Conservation (phyloP, 441 rosid genomes). For the Gossypium aridum region DNA sequence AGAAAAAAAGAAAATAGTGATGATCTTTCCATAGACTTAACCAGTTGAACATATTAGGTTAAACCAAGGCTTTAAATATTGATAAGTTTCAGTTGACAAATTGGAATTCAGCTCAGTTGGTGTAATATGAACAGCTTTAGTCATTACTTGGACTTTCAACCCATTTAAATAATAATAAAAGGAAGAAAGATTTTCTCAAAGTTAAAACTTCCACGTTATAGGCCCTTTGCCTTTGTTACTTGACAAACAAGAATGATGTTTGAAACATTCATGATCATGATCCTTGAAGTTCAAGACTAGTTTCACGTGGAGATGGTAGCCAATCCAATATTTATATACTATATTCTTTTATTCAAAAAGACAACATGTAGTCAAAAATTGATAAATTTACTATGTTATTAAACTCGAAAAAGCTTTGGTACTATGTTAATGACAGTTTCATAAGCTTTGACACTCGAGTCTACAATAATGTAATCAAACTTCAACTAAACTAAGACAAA, state of each 20-base stretch:
- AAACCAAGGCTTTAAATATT: slow-evolving; percentile 5
- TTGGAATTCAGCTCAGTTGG: neutral
- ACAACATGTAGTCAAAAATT: too few relatives aligned
- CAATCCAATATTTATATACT: too few relatives aligned
- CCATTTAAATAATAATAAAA: neutral
- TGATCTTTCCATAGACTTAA: neutral
- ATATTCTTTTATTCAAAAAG: too few relatives aligned
- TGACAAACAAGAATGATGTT: neutral
- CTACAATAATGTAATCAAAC: neutral
- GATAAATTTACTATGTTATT: too few relatives aligned
- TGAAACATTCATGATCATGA: neutral
- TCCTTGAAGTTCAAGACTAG: too few relatives aligned
- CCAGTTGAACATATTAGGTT: slow-evolving; percentile 15
- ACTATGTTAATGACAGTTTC: neutral
- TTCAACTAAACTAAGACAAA: neutral
- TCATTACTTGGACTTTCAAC: neutral
- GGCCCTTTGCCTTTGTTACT: neutral
- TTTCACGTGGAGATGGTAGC: too few relatives aligned
- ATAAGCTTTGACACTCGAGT: neutral
- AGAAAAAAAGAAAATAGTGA: too few relatives aligned
- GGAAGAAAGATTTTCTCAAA: too few relatives aligned
- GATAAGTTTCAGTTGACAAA: neutral
- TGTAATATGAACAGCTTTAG: neutral
- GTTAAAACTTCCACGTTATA: neutral
- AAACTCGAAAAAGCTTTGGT: too few relatives aligned